Evolutionary conservation across 352 stramenopile species (phyloP).

Genomic region (Phytophthora cajani): DNA sequence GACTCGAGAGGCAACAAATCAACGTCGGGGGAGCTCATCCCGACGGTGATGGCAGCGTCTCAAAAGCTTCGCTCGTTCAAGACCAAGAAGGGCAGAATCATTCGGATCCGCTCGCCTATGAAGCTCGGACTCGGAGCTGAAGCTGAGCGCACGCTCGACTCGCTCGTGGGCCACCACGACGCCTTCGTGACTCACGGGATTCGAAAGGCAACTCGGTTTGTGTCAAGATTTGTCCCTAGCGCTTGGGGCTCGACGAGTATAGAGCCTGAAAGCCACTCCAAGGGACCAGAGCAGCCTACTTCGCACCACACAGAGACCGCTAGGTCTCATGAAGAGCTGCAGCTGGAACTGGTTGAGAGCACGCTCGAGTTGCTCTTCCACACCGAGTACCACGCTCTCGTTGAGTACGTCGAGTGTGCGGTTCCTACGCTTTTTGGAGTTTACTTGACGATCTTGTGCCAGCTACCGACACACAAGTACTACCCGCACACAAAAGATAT

Average conservation of each 20-base stretch:
- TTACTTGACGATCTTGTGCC: constrained; percentile 25
- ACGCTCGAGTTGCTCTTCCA: constrained; percentile 33
- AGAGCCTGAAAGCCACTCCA: background rate
- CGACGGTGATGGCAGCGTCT: constrained; percentile 2
- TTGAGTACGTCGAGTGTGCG: constrained; percentile 36
- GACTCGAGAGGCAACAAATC: background rate
- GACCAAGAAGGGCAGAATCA: constrained; percentile 7
- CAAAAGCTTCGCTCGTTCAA: constrained; percentile 1
- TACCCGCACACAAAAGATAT: constrained; percentile 30
- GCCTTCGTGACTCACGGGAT: background rate
- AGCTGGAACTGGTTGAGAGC: constrained; percentile 14
- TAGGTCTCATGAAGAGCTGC: background rate
- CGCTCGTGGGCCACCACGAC: constrained; percentile 9
- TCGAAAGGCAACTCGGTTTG: background rate
- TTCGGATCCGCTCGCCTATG: constrained; percentile 14
- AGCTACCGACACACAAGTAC: constrained; percentile 21
- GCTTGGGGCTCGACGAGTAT: background rate
- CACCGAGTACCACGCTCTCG: constrained; percentile 31
- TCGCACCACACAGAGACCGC: background rate
- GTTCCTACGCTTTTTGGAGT: constrained; percentile 30
- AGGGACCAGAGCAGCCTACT: background rate
- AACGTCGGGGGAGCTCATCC: background rate
- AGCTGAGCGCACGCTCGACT: constrained; percentile 9
- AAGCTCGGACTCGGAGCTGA: constrained; percentile 1
- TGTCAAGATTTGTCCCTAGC: background rate